Conservation (phyloP, 225 moss, liverwort and hornwort genomes). For the Pseudisothecium myosuroides region DNA sequence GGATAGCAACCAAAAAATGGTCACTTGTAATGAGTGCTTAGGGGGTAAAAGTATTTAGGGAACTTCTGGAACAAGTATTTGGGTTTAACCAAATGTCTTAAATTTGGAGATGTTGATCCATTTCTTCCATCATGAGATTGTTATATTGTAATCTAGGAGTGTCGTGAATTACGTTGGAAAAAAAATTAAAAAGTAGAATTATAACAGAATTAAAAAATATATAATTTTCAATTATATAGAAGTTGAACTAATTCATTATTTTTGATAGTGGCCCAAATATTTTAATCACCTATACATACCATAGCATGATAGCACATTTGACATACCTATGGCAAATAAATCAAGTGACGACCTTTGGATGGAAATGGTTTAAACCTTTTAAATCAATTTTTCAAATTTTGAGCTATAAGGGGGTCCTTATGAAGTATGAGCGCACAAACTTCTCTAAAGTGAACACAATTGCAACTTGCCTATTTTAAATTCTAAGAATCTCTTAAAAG, state of each 20-base stretch:
- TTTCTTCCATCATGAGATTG: too few species aligned
- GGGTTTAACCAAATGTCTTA: neutral
- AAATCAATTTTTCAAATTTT: neutral
- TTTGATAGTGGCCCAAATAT: neutral
- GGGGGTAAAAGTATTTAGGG: neutral
- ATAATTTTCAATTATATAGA: too few species aligned
- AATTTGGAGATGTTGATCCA: neutral
- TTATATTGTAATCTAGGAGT: neutral
- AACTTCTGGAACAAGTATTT: neutral
- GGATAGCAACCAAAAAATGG: too few species aligned
- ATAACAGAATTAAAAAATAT: too few species aligned
- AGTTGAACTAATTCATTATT: neutral
- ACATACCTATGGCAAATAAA: neutral
- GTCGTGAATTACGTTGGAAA: fast-evolving
- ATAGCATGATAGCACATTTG: neutral
- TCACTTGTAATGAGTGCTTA: too few species aligned
- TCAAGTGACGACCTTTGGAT: neutral
- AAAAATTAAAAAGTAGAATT: neutral
- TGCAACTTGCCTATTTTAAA: neutral
- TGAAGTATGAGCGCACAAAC: fast-evolving
- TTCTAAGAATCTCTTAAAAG: neutral
- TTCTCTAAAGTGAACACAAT: neutral
- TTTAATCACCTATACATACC: too few species aligned
- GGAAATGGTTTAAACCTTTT: neutral
- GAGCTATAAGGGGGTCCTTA: neutral